These are phyloP conservation scores for Xylogone sp. DNA, from an alignment of 2,329 filamentous ascomycete genomes.

Conservation along the genomic window DNA sequence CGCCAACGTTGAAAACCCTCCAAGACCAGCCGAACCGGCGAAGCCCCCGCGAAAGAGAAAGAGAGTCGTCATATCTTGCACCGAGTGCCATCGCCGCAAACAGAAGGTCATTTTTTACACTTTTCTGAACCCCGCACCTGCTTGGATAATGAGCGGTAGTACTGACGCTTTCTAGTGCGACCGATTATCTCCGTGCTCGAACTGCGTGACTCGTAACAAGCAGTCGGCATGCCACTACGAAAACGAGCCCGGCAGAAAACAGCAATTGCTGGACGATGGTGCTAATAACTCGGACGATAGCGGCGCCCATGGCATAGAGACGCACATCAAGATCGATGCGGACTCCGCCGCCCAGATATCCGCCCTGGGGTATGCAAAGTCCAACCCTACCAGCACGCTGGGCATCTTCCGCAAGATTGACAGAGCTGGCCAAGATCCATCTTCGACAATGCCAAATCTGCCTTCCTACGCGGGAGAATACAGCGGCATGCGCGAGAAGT, in stretches of 20 bases:
- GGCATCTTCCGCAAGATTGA: slow-evolving; percentile 54
- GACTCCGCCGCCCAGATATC: slow-evolving; percentile 23
- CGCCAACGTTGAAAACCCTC: not conserved
- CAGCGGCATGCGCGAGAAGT: slow-evolving; percentile 49
- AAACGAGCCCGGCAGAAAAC: slow-evolving; percentile 29
- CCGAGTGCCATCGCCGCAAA: slow-evolving; percentile 61
- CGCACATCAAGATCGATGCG: slow-evolving; percentile 17
- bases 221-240: slow-evolving; percentile 55
- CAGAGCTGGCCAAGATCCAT: slow-evolving; percentile 32
- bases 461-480: slow-evolving; percentile 25
- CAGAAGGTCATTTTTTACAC: too few species aligned
- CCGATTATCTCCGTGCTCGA: slow-evolving; percentile 54
- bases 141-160: not conserved
- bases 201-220: slow-evolving; percentile 55
- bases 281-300: slow-evolving; percentile 12
- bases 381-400: slow-evolving; percentile 49
- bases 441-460: slow-evolving; percentile 12
- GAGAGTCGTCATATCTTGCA: slow-evolving; percentile 59
- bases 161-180: slow-evolving; percentile 44
- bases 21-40: not conserved
- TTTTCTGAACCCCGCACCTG: slow-evolving; percentile 1
- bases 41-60: slow-evolving; percentile 50
- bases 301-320: slow-evolving; percentile 8
- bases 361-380: slow-evolving; percentile 50
- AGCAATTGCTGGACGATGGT: slow-evolving; percentile 23